Base-by-base conservation (phyloP, 2,329 filamentous ascomycete genomes). In the Talaromyces pinophilus region DNA sequence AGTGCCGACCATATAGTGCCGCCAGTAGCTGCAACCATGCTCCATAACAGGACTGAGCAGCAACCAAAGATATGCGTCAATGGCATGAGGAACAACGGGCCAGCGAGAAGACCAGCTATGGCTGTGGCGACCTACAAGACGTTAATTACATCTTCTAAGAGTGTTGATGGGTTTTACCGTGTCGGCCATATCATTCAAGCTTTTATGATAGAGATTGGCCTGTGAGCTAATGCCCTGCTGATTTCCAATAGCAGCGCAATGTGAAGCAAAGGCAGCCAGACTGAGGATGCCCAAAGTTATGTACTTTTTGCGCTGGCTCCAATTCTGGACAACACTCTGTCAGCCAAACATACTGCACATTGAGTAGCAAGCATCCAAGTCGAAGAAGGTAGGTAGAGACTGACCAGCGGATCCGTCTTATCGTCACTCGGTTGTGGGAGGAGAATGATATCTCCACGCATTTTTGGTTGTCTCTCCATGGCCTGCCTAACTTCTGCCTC, bases 171-270 rank as follows among this genome's bases (percentile, higher is more conserved):
- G 17, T 25, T 59, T 22, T 63, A 71, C 68, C 17, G 64, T 64
- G 50, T 71, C 67, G 2, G 68, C 64, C 22, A 71, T 64, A 22
- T 69, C 63, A 62, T 67, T 59, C 19, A 67, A 54, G 7, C 60
- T 68, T 59, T 67, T 71, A 10, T 69, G 64, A 40, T 71, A 71
- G n/a, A 68, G 19, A 22, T 61, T 40, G 5, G 67, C 70, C 50
- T 71, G 70, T 42, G 64, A 25, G 19, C 67, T 50, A 48, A 69
- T 61, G 5, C 62, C 63, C 35, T 65, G 63, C 52, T 67, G 66
- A 35, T 67, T 67, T 10, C 59, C 66, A 13, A 67, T 44, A 33
- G 57, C 48, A 15, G 48, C 22, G n/a, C 38, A 40, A 59, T 65
- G 59, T 46, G 63, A 64, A 42, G 50, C 33, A 33, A 65, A 67